Conservation (phyloP, 371 early-diverging fungal species). For the Mortierella sp. region DNA sequence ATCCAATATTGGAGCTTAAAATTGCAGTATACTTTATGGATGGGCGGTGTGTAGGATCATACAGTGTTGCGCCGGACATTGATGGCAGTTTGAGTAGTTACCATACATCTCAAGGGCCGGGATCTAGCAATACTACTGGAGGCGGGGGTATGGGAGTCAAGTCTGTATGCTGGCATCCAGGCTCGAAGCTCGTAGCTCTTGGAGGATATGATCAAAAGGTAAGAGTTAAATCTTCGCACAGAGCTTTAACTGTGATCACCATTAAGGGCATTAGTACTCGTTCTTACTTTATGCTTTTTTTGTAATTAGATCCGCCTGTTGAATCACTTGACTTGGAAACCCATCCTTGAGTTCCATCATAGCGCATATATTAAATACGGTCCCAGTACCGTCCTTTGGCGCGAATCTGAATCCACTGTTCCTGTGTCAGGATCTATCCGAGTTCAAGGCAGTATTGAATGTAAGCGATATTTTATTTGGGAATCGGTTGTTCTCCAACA, state of each 20-base stretch:
- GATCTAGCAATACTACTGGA: constrained; percentile 10
- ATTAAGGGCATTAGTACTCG: too few relatives aligned
- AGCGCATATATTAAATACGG: constrained; percentile 40
- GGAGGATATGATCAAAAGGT: constrained; percentile 57
- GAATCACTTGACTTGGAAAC: constrained; percentile 44
- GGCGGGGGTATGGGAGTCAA: constrained; percentile 53
- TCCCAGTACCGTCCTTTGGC: constrained; percentile 44
- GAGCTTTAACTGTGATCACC: too few relatives aligned
- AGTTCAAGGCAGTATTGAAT: constrained; percentile 42
- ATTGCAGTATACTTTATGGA: constrained; percentile 48
- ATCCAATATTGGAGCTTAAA: constrained; percentile 40
- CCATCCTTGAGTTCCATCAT: constrained; percentile 36
- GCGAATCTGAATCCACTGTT: constrained; percentile 45
- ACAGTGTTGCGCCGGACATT: constrained; percentile 10
- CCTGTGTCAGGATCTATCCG: constrained; percentile 22
- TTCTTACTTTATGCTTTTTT: background rate
- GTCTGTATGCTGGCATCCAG: constrained; percentile 52
- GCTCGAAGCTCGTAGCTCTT: constrained; percentile 43
- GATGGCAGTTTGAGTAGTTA: constrained; percentile 1
- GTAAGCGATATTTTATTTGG: constrained; percentile 15
- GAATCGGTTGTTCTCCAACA: background rate
- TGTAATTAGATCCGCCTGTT: constrained; percentile 40
- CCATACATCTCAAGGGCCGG: background rate
- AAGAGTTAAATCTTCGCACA: background rate
- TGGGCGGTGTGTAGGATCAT: constrained; percentile 37